Evolutionary conservation across 805 yeast species (phyloP).

Genomic region (Candida cerambycidarum): DNA sequence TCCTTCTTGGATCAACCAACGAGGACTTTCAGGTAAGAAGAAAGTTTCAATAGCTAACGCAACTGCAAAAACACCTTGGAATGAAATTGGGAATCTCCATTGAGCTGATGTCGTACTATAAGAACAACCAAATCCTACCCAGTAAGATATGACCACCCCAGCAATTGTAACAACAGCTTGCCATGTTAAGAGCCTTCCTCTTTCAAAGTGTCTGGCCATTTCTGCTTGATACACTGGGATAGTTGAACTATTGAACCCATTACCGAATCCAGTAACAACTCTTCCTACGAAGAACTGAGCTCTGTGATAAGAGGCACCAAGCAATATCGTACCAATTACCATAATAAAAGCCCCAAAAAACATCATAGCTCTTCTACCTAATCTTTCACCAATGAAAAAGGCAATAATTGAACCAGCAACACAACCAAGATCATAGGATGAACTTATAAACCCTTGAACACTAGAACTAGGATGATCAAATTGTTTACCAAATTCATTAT

Average conservation of each 20-base stretch:
- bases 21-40: slow-evolving; percentile 66
- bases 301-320: slow-evolving; percentile 34
- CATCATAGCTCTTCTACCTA: slow-evolving; percentile 43
- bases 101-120: slow-evolving; percentile 48
- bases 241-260: slow-evolving; percentile 42
- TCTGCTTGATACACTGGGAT: slow-evolving; percentile 48
- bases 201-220: slow-evolving; percentile 42
- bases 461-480: slow-evolving; percentile 30
- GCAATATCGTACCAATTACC: slow-evolving; percentile 37
- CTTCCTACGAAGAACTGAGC: slow-evolving; percentile 70
- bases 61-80: slow-evolving; percentile 63
- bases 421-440: slow-evolving; percentile 67
- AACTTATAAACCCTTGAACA: slow-evolving; percentile 66
- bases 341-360: slow-evolving; percentile 37
- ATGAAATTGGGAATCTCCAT: slow-evolving; percentile 48
- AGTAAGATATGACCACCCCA: slow-evolving; percentile 67
- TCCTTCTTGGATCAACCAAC: slow-evolving; percentile 60
- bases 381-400: slow-evolving; percentile 37
- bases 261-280: slow-evolving; percentile 47
- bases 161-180: slow-evolving; percentile 59
- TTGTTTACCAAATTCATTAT: slow-evolving; percentile 38
- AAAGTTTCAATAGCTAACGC: slow-evolving; percentile 38
- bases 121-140: slow-evolving; percentile 65
- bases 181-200: slow-evolving; percentile 38
- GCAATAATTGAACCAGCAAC: slow-evolving; percentile 45